A percentile compares a stretch with the other conserved stretches of the same genome.
Evolutionary conservation across 208 protist genomes (phyloP).

Genomic region (Crithidia expoeki): DNA sequence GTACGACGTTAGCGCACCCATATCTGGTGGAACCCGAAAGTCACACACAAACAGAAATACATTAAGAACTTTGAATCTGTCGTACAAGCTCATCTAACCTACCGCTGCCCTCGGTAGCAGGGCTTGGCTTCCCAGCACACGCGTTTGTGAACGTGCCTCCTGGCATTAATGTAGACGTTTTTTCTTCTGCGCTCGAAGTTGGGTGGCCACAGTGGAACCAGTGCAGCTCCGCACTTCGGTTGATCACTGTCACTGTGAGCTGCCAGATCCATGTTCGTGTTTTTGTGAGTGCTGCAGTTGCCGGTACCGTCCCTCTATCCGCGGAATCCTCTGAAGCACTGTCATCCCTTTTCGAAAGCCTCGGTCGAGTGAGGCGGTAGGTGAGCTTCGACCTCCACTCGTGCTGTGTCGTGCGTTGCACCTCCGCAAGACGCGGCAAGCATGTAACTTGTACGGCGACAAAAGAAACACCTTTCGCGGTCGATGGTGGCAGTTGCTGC

Average conservation of each 20-base stretch:
- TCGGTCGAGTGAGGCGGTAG: not conserved
- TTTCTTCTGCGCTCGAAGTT: not conserved
- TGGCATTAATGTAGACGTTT: too few species aligned
- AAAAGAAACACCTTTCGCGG: not conserved
- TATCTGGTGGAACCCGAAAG: too few species aligned
- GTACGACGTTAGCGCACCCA: too few species aligned
- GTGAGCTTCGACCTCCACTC: conserved; percentile 28
- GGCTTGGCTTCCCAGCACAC: not conserved
- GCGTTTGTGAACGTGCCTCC: not conserved
- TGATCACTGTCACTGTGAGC: conserved; percentile 16
- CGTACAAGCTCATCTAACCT: not conserved
- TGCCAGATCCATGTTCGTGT: not conserved
- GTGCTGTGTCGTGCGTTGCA: conserved; percentile 24
- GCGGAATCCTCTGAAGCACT: not conserved
- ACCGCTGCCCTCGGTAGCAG: not conserved
- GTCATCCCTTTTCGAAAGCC: not conserved
- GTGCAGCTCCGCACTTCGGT: conserved; percentile 22
- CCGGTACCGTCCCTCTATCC: not conserved
- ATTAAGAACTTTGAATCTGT: not conserved
- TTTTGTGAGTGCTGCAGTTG: not conserved
- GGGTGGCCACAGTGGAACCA: conserved; percentile 4
- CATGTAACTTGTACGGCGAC: conserved; percentile 5
- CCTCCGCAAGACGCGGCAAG: conserved; percentile 17
- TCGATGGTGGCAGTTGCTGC: not conserved
- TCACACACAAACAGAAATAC: not conserved